A percentile compares a stretch with the other conserved stretches of the same genome.
phyloP scores from a whole-genome alignment of 2,329 filamentous ascomycete genomes.

The Gnomoniopsis sp. region DNA sequence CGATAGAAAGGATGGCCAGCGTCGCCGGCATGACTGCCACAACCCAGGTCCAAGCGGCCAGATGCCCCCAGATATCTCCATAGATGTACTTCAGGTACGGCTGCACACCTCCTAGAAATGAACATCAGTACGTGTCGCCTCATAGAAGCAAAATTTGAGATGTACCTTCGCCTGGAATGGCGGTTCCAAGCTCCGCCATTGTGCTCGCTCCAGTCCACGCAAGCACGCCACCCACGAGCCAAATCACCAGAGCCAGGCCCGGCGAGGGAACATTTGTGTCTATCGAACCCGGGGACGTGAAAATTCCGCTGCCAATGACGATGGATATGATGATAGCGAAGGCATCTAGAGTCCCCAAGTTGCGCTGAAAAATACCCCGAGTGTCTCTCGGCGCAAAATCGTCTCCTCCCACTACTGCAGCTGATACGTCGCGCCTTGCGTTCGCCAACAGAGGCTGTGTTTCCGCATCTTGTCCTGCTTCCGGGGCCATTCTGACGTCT shows the following conservation, averaged over 20 bases:
- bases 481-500: constrained; percentile 1
- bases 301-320: constrained; percentile 63
- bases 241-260: constrained; percentile 53
- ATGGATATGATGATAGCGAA: constrained; percentile 62
- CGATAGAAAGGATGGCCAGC: constrained; percentile 60
- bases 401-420: neutral
- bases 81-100: constrained; percentile 60
- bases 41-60: constrained; percentile 64
- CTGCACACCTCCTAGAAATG: constrained; percentile 51
- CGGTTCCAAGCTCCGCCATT: constrained; percentile 60
- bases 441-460: neutral
- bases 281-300: constrained; percentile 61
- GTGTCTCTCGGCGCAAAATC: constrained; percentile 1
- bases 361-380: constrained; percentile 35
- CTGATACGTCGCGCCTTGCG: neutral
- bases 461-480: neutral
- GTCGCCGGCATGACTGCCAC: constrained; percentile 63
- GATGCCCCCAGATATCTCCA: constrained; percentile 58
- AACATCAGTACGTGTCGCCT: neutral
- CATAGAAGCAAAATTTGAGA: neutral
- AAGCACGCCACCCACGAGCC: constrained; percentile 58
- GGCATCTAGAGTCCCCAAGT: constrained; percentile 44
- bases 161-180: constrained; percentile 57
- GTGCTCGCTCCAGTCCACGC: constrained; percentile 63
- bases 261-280: constrained; percentile 63